Conservation (phyloP, 345 rosid genomes). For the Punica granatum region DNA sequence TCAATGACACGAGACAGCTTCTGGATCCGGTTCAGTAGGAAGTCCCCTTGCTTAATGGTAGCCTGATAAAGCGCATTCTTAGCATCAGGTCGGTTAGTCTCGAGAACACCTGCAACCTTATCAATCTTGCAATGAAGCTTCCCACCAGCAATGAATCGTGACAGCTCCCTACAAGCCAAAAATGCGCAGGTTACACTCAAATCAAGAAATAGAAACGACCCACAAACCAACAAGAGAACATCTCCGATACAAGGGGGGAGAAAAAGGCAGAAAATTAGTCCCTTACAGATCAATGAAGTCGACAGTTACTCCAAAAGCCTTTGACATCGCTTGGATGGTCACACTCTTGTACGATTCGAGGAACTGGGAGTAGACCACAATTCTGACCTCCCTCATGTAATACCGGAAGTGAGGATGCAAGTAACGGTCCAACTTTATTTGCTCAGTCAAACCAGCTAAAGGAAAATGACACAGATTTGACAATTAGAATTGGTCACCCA, state of each 20-base stretch:
- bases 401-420: conserved; percentile 91
- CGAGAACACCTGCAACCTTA: conserved; percentile 97
- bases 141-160: conserved; percentile 91
- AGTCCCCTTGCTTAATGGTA: conserved; percentile 98
- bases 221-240: neutral
- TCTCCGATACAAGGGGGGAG: neutral
- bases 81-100: conserved; percentile 95
- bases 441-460: conserved; percentile 60
- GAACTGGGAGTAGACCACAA: conserved; percentile 90
- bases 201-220: neutral
- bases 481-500: neutral
- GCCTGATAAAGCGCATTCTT: conserved; percentile 98
- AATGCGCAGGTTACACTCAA: neutral
- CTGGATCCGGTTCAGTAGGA: conserved; percentile 91
- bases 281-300: conserved; percentile 96
- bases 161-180: conserved; percentile 69
- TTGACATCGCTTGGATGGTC: conserved; percentile 96
- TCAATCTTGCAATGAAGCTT: conserved; percentile 99
- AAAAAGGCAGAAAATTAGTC: neutral
- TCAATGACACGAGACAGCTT: conserved; percentile 96
- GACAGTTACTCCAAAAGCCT: conserved; percentile 87
- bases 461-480: conserved; percentile 1
- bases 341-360: conserved; percentile 97
- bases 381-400: conserved; percentile 97
- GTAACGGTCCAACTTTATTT: conserved; percentile 80